A percentile compares a stretch with the other conserved stretches of the same genome.
Evolutionary conservation across 106 monocot species (phyloP).

Genomic region (Dendrobium officinale): DNA sequence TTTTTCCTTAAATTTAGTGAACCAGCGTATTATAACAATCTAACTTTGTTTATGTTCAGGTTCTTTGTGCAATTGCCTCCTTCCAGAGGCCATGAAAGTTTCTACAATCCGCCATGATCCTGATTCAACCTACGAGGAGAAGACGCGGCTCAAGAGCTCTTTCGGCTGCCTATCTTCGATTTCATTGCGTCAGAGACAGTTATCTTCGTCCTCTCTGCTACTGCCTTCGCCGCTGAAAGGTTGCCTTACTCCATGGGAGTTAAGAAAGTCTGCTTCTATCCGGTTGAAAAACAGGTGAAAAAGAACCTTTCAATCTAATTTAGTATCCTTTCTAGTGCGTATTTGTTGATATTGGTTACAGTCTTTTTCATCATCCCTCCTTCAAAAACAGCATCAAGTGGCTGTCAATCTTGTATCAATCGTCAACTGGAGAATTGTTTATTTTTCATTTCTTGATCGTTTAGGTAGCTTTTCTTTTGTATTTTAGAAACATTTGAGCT

Average conservation of each 20-base stretch:
- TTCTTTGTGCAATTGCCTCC: constrained; percentile 61
- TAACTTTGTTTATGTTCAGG: constrained; percentile 24
- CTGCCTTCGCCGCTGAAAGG: constrained; percentile 31
- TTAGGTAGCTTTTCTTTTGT: neutral
- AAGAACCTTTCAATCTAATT: neutral
- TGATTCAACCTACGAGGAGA: constrained; percentile 40
- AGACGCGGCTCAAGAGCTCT: constrained; percentile 35
- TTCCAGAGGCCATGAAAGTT: constrained; percentile 49
- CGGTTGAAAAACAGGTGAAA: constrained; percentile 6
- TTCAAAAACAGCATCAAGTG: neutral
- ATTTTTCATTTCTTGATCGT: neutral
- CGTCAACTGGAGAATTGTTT: too few relatives aligned
- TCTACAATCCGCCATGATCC: constrained; percentile 36
- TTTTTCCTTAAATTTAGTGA: neutral
- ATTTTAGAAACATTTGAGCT: constrained; percentile 3
- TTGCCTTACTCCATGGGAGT: constrained; percentile 12
- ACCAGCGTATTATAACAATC: neutral
- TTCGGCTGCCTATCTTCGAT: constrained; percentile 59
- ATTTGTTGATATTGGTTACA: neutral
- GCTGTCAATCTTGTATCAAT: neutral
- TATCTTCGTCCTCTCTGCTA: constrained; percentile 31
- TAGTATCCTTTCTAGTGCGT: neutral
- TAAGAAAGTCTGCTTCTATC: neutral
- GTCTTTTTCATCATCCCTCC: neutral
- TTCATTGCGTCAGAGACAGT: constrained; percentile 35